Evolutionary conservation across 495 filamentous ascomycete species (phyloP).

Genomic region (Talaromyces wortmannii): DNA sequence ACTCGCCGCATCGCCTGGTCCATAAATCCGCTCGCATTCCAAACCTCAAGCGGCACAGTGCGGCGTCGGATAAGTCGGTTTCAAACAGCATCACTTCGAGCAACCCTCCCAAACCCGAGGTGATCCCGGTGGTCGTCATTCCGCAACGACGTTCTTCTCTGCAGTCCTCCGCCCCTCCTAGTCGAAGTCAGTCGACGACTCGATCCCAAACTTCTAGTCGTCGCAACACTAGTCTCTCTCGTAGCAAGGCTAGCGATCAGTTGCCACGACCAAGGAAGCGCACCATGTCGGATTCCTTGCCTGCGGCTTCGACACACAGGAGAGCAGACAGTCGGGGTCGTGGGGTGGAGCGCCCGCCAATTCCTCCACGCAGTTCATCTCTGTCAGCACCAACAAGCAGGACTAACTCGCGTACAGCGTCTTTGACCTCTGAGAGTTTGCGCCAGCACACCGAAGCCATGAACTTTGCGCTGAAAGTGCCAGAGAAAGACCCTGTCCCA

Average conservation of each 20-base stretch:
- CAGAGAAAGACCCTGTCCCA: conserved; percentile 16
- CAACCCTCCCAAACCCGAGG: conserved; percentile 31
- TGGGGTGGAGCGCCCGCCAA: conserved; percentile 38
- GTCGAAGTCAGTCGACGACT: conserved; percentile 26
- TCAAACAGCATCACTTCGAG: conserved; percentile 41
- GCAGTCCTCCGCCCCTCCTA: conserved; percentile 38
- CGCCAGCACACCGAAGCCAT: conserved; percentile 48
- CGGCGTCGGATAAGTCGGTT: conserved; percentile 50
- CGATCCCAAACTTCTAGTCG: conserved; percentile 28
- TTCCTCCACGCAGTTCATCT: conserved; percentile 57
- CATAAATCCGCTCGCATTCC: conserved; percentile 41
- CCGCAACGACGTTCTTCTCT: conserved; percentile 63
- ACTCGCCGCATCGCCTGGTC: conserved; percentile 37
- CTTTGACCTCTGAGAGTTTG: conserved; percentile 60
- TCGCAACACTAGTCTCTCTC: conserved; percentile 25
- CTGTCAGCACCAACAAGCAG: conserved; percentile 66
- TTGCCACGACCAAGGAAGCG: conserved; percentile 21
- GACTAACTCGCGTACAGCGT: conserved; percentile 57
- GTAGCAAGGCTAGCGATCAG: conserved; percentile 25
- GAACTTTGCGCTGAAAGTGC: conserved; percentile 13
- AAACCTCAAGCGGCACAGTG: conserved; percentile 46
- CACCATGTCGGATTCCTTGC: conserved; percentile 32
- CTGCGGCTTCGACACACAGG: conserved; percentile 8
- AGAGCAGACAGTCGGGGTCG: conserved; percentile 18
- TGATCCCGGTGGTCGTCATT: conserved; percentile 66